Base-by-base conservation (phyloP, 176 grass and related monocot species). In the Secale cereale region DNA sequence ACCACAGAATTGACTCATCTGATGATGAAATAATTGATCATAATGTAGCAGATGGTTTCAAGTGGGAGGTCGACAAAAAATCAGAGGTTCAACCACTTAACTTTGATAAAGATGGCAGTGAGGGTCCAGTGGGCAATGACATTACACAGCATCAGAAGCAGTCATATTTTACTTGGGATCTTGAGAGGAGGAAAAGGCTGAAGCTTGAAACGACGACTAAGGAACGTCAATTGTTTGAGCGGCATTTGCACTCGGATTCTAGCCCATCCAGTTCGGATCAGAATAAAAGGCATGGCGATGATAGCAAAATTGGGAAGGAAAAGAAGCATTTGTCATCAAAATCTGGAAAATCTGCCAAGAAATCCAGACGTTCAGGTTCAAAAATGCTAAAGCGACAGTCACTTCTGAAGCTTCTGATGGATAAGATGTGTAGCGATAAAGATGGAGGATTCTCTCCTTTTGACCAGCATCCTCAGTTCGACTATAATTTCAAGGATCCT, bases 381-480 rank as follows among this genome's bases (percentile, higher is more conserved):
- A 57, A 57, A 57, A 57, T 50, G 26, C 79, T 79, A 25, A 91
- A 92, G 87, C 25, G 83, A 10, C 79, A 89, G 82, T 87, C 91
- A 59, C 86, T 94, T 81, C 37, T 91, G 66, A 84, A 83, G 72
- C 82, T 94, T 77, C 78, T 94, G 78, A 83, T 93, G 70, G 87
- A 91, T 84, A 89, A 86, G 70, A 89, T 97, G 59, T 77, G 57
- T 31, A 27, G 35, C 31, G 65, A 91, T 43, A 87, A 73, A 65
- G 83, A 81, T 33, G 83, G 73, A n/a, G 79, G 81, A 41, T 60
- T 54, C 73, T 87, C 61, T 59, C 43, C 48, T 80, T 88, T 80
- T 76, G 87, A 94, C 66, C 88, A 71, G 37, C 87, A 89, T 59
- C 75, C 74, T 41, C 76, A 70, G 77, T 73, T 91, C 11, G 77